Base-by-base conservation (phyloP, 108 stramenopile species). In the Craspedostauros australis region DNA sequence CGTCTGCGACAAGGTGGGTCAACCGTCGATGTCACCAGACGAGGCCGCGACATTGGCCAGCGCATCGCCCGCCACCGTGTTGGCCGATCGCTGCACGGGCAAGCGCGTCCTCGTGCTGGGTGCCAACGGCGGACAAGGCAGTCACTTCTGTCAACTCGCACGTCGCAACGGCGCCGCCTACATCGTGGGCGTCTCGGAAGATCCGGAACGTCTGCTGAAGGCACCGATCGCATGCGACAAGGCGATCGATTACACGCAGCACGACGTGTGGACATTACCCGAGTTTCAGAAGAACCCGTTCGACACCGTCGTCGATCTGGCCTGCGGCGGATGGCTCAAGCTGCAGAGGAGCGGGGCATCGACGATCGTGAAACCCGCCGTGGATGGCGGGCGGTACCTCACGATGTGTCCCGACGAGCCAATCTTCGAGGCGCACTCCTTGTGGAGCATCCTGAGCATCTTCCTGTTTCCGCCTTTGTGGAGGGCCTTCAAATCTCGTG, bases 241-340 rank as follows among this genome's bases (percentile, higher is more conserved):
- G 8, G 65, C 67, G 6, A 29, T 82, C 22, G 54, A 82, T 50
- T 82, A 82, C 58, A 79, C 57, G 8, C 64, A 73, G 40, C 42
- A 62, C 25, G 66, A 76, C 51, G 30, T 62, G 4, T 76, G 69
- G 39, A 37, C 14, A 4, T 37, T 68, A 36, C 19, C 63, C 22
- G 57, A 67, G 20, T 81, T 66, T 59, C 44, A 71, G 44, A 37
- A 68, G 18, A 46, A 82, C 6, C 75, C 68, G 53, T 88, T 88
- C 53, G 86, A 88, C 50, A 61, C 64, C 11, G 39, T 88, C 19
- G 34, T 88, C 29, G 86, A 88, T 62, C 58, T 82, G 4, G 76
- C 76, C 2, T 69, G 77, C 20, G 79, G 79, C 20, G 53, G 65
- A 2, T 82, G 81, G 80, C 64, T 62, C 19, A 50, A 43, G 6